A percentile compares a stretch with the other conserved stretches of the same genome.
These are phyloP conservation scores for Raddia guianensis DNA, from an alignment of 176 grass and related monocot genomes.

Conservation along the genomic window DNA sequence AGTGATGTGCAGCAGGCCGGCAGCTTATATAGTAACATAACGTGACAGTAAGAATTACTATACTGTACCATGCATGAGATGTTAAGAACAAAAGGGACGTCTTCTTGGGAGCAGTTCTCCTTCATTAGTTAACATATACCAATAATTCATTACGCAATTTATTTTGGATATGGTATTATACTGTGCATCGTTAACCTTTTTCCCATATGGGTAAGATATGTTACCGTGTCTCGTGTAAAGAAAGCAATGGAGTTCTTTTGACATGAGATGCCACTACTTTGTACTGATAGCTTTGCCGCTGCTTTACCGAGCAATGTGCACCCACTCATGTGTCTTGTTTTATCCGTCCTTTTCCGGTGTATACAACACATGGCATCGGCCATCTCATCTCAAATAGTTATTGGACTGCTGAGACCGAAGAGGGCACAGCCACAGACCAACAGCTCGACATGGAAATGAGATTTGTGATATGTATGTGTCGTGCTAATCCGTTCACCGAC, in stretches of 20 bases:
- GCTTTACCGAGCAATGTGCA: constrained; percentile 44
- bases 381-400: not conserved
- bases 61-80: not conserved
- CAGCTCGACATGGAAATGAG: not conserved
- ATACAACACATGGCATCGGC: not conserved
- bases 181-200: not conserved
- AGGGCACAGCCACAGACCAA: not conserved
- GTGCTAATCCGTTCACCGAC: constrained; percentile 1
- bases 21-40: not conserved
- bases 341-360: not conserved
- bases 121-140: not conserved
- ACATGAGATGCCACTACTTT: not conserved
- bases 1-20: not conserved
- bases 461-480: not conserved
- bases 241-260: not conserved
- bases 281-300: not conserved
- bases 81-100: not conserved
- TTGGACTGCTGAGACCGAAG: too few relatives aligned
- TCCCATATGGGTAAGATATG: not conserved
- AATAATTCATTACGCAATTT: not conserved
- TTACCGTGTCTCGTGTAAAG: not conserved
- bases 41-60: not conserved
- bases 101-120: not conserved
- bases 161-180: not conserved
- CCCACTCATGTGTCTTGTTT: constrained; percentile 17